Evolutionary conservation across 257 asterid genomes (phyloP), one percentile per base, ranked within the genome.

Genomic region (Cruciata laevipes): DNA sequence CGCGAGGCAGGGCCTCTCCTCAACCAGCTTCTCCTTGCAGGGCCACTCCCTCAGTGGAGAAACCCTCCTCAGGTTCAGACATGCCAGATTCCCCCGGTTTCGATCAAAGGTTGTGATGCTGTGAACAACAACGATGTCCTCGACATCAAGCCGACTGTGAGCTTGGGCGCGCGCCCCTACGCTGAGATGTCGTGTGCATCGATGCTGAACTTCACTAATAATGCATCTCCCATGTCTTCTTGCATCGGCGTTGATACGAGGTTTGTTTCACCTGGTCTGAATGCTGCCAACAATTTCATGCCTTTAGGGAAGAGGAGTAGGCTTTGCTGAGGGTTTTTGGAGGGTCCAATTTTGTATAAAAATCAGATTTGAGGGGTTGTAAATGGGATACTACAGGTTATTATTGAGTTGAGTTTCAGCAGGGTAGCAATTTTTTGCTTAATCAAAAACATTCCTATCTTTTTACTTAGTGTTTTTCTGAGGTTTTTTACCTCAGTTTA

Each of bases 41-140:
- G 96, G 3, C 87, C 94, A n/a, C 87, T 91, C 52, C 98, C 98
- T 0, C 69, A 79, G 77, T 92, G 98, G 97, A 87, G 89, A 1
- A 92, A 87, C 71, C 97, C 96, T 6, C 98, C 98, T 0, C 95
- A 77, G 79, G 63, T 83, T 56, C 86, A 76, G 74, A 73, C 80
- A 0, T 75, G 76, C 57, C 85, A 79, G 59, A 79, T 85, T 3
- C 96, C 96, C 17, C 86, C 87, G 0, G 76, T 83, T 76, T 63
- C 89, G 0, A 63, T 77, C 70, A 73, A 75, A 40, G 85, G 79
- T 4, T 74, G 73, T 51, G 81, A 72, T 14, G 42, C 59, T 21
- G 87, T 71, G 24, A 33, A 16, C 35, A 79, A 68, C 12, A 40
- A 58, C n/a, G 87, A 78, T 33, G 35, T 23, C 6, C 7, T 68